Conservation (phyloP, 1,284 basidiomycete species). For the Moniliella sp. region DNA sequence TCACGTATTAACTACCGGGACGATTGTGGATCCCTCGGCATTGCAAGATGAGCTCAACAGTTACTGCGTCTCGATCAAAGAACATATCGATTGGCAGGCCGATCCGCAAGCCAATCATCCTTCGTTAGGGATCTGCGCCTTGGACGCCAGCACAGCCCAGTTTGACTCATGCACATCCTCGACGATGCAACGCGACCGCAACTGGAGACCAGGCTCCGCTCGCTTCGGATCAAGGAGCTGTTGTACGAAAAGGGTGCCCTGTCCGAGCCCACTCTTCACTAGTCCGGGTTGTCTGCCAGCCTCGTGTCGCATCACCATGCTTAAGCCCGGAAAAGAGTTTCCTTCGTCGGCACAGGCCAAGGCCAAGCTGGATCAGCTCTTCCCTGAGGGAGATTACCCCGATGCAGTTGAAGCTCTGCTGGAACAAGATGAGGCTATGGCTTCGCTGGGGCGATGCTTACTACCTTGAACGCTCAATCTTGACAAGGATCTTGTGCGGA, state of each 20-base stretch:
- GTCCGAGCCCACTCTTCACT: constrained; percentile 8
- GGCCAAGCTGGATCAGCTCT: constrained; percentile 16
- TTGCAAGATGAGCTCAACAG: constrained; percentile 80
- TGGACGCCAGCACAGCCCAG: constrained; percentile 86
- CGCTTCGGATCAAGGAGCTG: constrained; percentile 76
- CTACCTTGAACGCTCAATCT: constrained; percentile 28
- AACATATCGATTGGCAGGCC: constrained; percentile 8
- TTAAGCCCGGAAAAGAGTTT: constrained; percentile 23
- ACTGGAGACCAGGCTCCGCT: constrained; percentile 77
- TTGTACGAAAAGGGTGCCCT: constrained; percentile 61
- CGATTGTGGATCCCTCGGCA: constrained; percentile 71
- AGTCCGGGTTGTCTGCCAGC: not conserved
- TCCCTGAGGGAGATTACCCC: too few species aligned
- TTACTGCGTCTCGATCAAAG: constrained; percentile 78
- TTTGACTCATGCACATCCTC: constrained; percentile 70
- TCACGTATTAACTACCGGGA: constrained; percentile 89
- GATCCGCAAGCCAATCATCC: constrained; percentile 4
- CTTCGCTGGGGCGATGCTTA: constrained; percentile 25
- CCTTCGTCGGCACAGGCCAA: constrained; percentile 12
- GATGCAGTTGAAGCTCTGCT: too few species aligned
- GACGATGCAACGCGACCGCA: constrained; percentile 80
- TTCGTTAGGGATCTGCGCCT: constrained; percentile 68
- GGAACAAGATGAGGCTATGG: constrained; percentile 15
- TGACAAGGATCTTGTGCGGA: constrained; percentile 24
- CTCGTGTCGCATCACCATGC: constrained; percentile 26